These are phyloP conservation scores for Neurospora sp. DNA, from an alignment of 495 filamentous ascomycete genomes.

Conservation along the genomic window DNA sequence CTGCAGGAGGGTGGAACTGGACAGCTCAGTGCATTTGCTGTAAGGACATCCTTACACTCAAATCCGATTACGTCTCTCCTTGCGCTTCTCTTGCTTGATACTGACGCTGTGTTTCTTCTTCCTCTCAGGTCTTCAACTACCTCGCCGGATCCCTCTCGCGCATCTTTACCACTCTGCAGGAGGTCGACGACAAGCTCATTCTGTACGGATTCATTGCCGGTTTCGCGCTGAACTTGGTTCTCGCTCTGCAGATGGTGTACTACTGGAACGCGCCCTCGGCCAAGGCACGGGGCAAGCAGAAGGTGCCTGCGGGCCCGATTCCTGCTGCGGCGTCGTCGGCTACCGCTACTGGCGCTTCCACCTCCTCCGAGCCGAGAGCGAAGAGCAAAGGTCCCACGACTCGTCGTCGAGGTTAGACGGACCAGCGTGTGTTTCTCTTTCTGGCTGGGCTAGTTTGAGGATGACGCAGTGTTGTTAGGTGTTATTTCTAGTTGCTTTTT, in stretches of 20 bases:
- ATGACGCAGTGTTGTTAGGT: neutral
- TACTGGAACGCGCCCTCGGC: conserved; percentile 79
- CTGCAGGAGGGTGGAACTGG: conserved; percentile 79
- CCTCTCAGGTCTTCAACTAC: conserved; percentile 85
- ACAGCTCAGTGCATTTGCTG: conserved; percentile 91
- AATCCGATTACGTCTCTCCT: neutral
- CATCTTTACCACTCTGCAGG: conserved; percentile 94
- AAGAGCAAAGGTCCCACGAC: conserved; percentile 43
- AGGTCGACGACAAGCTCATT: conserved; percentile 91
- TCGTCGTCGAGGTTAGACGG: conserved; percentile 38
- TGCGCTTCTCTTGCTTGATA: neutral
- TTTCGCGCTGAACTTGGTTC: conserved; percentile 74
- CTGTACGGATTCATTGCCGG: conserved; percentile 87
- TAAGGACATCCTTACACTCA: conserved; percentile 36
- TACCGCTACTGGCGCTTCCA: conserved; percentile 15
- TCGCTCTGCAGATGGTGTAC: conserved; percentile 87
- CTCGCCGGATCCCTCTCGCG: conserved; percentile 81
- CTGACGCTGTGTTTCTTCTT: neutral
- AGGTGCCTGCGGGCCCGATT: conserved; percentile 18
- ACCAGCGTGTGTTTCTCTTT: neutral
- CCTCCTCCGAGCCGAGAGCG: conserved; percentile 17
- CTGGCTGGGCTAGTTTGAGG: neutral
- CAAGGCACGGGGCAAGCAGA: conserved; percentile 41
- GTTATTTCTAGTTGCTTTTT: neutral
- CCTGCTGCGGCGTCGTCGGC: conserved; percentile 10